Evolutionary conservation across 2,329 filamentous ascomycete species (phyloP), one percentile per base, ranked within the genome.

Genomic region (Fusarium sp.): DNA sequence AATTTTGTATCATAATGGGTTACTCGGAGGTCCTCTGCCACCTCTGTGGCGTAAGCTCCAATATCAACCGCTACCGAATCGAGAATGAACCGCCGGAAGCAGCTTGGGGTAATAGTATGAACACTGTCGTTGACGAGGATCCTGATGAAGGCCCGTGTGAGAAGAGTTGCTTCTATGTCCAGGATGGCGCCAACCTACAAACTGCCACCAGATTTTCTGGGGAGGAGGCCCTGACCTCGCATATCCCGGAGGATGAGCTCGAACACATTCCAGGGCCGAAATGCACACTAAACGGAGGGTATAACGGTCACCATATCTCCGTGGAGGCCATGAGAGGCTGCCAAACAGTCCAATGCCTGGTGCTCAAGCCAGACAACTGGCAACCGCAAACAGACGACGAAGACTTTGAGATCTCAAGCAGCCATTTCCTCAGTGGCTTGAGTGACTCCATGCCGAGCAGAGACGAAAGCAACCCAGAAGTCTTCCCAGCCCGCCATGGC

Each of bases 311-410:
- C 10, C 32, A 20, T 8, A 76, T 78, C 10, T 70, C 74, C 0
- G 56, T 47, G 4, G 64, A 77, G 13, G 75, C 70, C 4, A 75
- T 78, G 69, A 63, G 61, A n/a, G 67, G 65, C 14, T 78, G 76
- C n/a, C 71, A 64, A 69, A 0, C 29, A 29, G 4, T 70, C 1
- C 77, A 78, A 32, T 77, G 75, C 18, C 69, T 78, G 10, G 53
- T 76, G 1, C 65, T 46, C 22, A 78, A 76, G 25, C 14, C 53
- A 4, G 9, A 34, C 0, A 16, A 63, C 4, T 78, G 74, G 75
- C 7, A 27, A 5, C 40, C 61, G 0, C 56, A 61, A 16, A 4
- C 12, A 1, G 41, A 60, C 7, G 74, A 77, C 6, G 66, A 75
- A n/a, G 66, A 69, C 1, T 75, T 75, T 25, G 76, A 77, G 24